Evolutionary conservation across 2,329 filamentous ascomycete genomes (phyloP).

Genomic region (Fusarium nurragi): DNA sequence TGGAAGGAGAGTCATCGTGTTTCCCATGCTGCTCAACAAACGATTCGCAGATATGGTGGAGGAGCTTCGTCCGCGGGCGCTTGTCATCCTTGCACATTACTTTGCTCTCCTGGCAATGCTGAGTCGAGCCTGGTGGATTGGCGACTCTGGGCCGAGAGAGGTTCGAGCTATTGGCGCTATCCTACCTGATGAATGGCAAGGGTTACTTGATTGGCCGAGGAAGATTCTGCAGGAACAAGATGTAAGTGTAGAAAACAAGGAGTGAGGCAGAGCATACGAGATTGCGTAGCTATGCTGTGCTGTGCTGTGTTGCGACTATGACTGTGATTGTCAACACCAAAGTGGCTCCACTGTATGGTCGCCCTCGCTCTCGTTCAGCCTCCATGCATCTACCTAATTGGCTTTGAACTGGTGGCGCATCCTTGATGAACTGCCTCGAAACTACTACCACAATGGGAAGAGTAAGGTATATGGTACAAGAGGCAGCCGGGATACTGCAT

Average conservation of each 20-base stretch:
- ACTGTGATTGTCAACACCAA: background rate
- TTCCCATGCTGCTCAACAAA: conserved; percentile 1
- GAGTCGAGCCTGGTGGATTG: conserved; percentile 2
- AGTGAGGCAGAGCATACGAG: background rate
- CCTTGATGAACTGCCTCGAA: background rate
- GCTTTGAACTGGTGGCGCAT: background rate
- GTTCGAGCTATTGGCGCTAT: background rate
- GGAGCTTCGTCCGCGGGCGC: conserved; percentile 1
- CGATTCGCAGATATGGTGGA: conserved; percentile 1
- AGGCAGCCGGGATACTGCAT: background rate
- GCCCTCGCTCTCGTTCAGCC: background rate
- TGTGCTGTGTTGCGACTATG: background rate
- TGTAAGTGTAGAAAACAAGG: background rate
- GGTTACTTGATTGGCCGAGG: conserved; percentile 6
- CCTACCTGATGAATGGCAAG: background rate
- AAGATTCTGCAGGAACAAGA: background rate
- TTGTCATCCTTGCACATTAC: conserved; percentile 5
- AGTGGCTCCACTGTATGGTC: background rate
- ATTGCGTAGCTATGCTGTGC: background rate
- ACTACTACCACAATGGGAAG: background rate
- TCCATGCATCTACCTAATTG: background rate
- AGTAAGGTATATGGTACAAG: background rate
- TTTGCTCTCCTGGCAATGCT: conserved; percentile 4
- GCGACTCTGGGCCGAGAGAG: background rate
- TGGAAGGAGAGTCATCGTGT: background rate